Evolutionary conservation across 345 rosid genomes (phyloP), one percentile per base, ranked within the genome.

Genomic region (Linum usitatissimum): DNA sequence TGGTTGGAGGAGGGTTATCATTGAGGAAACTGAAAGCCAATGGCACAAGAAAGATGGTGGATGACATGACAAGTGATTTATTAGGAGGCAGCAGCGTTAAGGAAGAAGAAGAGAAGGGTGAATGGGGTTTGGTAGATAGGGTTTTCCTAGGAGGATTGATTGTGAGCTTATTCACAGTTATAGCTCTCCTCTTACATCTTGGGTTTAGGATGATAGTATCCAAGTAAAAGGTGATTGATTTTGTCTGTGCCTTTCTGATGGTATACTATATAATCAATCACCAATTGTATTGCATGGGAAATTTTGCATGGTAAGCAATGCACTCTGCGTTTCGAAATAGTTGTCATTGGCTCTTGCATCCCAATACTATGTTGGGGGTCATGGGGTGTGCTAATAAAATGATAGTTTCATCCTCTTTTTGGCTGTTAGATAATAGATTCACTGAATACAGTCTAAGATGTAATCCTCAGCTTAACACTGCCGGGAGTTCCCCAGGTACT

Each of bases 131-230:
- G 6, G 62, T 84, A 20, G 93, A 86, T 64, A 79, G 68, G 67
- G 82, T 79, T 68, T 83, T 89, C 60, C 23, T 89, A 21, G 86
- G 81, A 66, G 93, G 98, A 69, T 75, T 85, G 60, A 34, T 84
- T 56, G 65, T 87, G 68, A 81, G 88, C 78, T 65, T 81, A 57
- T 64, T 85, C 20, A 76, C 82, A 42, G 75, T 83, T 65, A 54
- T 80, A 48, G 82, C 81, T 63, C 34, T 83, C 61, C 30, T 84
- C 6, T 51, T 85, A 30, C 79, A 75, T 71, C 64, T 89, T 14
- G 82, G 85, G 6, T 77, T 61, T 61, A 55, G 75, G 69, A 73
- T 69, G 30, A 63, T 53, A 12, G 20, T 69, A 40, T 77, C 76
- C 7, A 18, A 70, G 53, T 66, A 59, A 75, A 63, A 10, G 18